phyloP scores from a whole-genome alignment of 345 rosid species.

The Trapa incisa region DNA sequence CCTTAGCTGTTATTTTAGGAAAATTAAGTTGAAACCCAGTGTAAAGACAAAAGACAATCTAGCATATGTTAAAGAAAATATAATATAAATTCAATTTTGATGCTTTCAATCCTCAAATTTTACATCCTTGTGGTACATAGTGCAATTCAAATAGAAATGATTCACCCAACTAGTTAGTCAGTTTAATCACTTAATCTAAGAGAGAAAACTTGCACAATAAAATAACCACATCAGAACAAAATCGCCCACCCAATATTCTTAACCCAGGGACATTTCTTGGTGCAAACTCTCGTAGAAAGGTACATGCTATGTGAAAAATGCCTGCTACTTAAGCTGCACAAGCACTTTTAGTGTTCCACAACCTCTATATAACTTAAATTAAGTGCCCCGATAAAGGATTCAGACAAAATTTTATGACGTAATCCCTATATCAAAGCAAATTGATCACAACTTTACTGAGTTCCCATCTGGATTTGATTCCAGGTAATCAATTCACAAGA shows the following conservation, averaged over 20 bases:
- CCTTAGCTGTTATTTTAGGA: conserved; percentile 33
- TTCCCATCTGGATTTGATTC: neutral
- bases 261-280: neutral
- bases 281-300: neutral
- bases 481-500: neutral
- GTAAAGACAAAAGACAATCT: neutral
- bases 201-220: neutral
- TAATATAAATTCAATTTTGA: neutral
- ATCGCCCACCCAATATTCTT: neutral
- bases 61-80: neutral
- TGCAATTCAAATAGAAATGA: neutral
- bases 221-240: neutral
- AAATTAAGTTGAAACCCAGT: neutral
- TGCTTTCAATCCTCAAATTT: neutral
- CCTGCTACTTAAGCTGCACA: neutral
- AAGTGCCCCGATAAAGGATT: neutral
- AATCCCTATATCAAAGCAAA: neutral
- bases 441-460: neutral
- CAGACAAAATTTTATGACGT: neutral
- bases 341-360: neutral
- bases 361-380: neutral
- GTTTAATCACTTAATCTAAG: neutral
- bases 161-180: neutral
- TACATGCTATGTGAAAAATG: neutral
- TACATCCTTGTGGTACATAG: neutral